Base-by-base conservation (phyloP, 441 rosid species). In the Manihot esculenta region DNA sequence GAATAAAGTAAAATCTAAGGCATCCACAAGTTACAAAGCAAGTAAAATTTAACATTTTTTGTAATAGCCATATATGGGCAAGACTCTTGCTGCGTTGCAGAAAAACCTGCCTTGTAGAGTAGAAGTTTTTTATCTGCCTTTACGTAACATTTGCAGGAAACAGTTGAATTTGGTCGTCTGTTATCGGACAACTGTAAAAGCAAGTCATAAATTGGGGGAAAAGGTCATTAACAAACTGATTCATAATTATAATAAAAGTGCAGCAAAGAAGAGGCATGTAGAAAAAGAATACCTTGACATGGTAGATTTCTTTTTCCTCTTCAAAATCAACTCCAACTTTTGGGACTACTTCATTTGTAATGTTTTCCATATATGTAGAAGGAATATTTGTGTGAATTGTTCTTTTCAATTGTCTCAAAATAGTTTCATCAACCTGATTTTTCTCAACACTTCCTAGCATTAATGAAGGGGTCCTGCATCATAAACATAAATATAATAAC, bases 141-240 rank as follows among this genome's bases (percentile, higher is more conserved):
- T 14, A 85, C 69, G 17, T 45, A 57, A 61, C 88, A 88, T 76
- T 88, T 86, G 82, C 96, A 86, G 0, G 89, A 78, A 55, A 92
- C 51, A 20, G 75, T 78, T 65, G 75, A 65, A 64, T 79, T 73
- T 24, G 86, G 89, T 41, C 76, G 68, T 24, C 72, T 79, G 48
- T 72, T 77, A 80, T 87, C 92, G 64, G 81, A 78, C 72, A 90
- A 70, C 94, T 92, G 68, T 21, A 68, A 26, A 64, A 60, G 4
- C 67, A 61, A 70, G 69, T 42, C 33, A 30, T 30, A 1, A 1
- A 30, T 30, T 30, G 42, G 8, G 8, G 8, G 7, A 24, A 65
- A 66, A 18, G 11, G 33, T 54, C 51, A 48, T 68, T 54, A 53
- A 44, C 45, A 49, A 55, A 67, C 38, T 30, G 54, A 69, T 45